Evolutionary conservation across 805 yeast species (phyloP).

Genomic region (Lachancea fermentati): DNA sequence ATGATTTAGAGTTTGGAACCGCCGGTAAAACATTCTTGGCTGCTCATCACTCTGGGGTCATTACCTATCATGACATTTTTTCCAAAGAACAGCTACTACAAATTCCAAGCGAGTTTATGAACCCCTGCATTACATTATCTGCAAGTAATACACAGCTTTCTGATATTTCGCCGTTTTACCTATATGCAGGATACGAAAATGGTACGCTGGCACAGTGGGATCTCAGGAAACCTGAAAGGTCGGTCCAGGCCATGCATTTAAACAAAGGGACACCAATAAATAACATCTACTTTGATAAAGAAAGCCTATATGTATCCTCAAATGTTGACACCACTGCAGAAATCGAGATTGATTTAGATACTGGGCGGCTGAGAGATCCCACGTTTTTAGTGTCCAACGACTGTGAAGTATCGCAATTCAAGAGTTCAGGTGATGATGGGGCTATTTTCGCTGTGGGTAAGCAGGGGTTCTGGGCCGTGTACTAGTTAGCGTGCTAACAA

Average conservation of each 20-base stretch:
- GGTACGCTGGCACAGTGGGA: conserved; percentile 41
- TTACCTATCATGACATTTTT: conserved; percentile 38
- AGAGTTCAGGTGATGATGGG: conserved; percentile 3
- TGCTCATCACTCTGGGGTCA: conserved; percentile 38
- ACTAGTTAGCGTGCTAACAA: conserved; percentile 1
- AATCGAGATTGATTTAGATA: conserved; percentile 5
- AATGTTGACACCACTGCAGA: conserved; percentile 24
- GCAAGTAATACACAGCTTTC: conserved; percentile 1
- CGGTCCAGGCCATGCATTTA: conserved; percentile 13
- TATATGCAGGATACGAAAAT: conserved; percentile 34
- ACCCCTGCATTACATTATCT: conserved; percentile 21
- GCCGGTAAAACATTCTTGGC: conserved; percentile 39
- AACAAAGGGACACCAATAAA: conserved; percentile 20
- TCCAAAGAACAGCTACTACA: conserved; percentile 21
- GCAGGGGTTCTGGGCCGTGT: conserved; percentile 17
- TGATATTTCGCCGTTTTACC: not conserved
- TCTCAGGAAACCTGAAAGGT: conserved; percentile 19
- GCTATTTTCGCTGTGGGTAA: conserved; percentile 18
- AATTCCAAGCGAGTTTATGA: conserved; percentile 25
- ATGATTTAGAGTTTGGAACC: conserved; percentile 45
- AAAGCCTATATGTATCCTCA: conserved; percentile 32
- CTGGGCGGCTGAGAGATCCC: conserved; percentile 4
- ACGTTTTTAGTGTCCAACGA: conserved; percentile 22
- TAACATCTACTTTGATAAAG: conserved; percentile 13
- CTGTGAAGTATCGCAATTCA: conserved; percentile 13